Evolutionary conservation across 352 stramenopile genomes (phyloP).

Genomic region (Phytophthora lateralis): DNA sequence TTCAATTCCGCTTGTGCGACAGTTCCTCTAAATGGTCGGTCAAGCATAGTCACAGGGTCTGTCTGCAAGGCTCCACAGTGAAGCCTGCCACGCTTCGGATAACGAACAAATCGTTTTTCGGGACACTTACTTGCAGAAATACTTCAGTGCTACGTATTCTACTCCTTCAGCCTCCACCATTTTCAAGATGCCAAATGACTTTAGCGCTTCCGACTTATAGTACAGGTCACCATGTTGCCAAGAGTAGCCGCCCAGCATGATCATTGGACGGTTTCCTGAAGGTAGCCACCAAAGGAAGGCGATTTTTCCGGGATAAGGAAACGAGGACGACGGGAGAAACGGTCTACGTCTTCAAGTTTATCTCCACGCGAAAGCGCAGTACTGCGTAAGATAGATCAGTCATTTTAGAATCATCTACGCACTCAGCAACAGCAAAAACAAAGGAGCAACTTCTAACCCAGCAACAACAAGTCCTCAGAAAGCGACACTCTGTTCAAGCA

Average conservation of each 20-base stretch:
- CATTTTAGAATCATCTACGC: too few species aligned
- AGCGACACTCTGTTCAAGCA: too few species aligned
- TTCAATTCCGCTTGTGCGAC: background rate
- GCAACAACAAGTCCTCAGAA: too few species aligned
- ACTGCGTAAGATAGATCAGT: too few species aligned
- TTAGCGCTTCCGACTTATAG: constrained; percentile 25
- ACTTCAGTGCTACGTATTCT: constrained; percentile 24
- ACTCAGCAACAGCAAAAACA: too few species aligned
- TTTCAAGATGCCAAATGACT: constrained; percentile 27
- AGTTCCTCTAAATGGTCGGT: constrained; percentile 8
- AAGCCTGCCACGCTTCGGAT: constrained; percentile 15
- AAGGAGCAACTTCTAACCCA: too few species aligned
- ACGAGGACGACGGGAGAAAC: too few species aligned
- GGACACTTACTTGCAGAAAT: constrained; percentile 16
- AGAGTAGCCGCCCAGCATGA: constrained; percentile 19
- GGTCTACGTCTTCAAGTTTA: too few species aligned
- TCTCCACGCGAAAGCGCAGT: too few species aligned
- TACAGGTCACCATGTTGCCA: constrained; percentile 22
- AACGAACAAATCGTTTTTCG: constrained; percentile 21
- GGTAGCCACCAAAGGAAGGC: too few species aligned
- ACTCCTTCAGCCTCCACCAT: constrained; percentile 11
- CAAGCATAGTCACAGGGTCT: constrained; percentile 15
- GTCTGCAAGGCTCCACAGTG: constrained; percentile 21
- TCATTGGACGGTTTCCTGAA: too few species aligned
- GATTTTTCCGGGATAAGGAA: too few species aligned